Percentiles rank a stretch among this genome's conserved stretches.
These are phyloP conservation scores for Ambrosia artemisiifolia DNA, from an alignment of 129 eudicot species.

Conservation along the genomic window DNA sequence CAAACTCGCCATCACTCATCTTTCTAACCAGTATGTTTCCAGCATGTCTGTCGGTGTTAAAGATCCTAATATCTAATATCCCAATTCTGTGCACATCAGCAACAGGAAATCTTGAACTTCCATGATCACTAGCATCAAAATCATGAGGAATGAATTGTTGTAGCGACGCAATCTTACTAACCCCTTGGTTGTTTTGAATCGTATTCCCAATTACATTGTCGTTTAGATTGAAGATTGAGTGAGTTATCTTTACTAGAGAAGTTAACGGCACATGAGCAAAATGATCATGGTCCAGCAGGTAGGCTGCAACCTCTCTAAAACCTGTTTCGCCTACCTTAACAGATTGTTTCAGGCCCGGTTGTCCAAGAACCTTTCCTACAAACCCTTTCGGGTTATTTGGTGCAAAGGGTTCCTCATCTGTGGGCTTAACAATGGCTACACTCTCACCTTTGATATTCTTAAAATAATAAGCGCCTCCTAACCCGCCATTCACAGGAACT, in stretches of 20 bases:
- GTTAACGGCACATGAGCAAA: slow-evolving; percentile 79
- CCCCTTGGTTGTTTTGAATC: slow-evolving; percentile 39
- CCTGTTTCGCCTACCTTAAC: slow-evolving; percentile 83
- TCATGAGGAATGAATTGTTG: slow-evolving; percentile 72
- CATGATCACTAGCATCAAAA: slow-evolving; percentile 77
- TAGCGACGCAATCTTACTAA: slow-evolving; percentile 68
- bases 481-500: slow-evolving; percentile 59
- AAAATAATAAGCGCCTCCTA: slow-evolving; percentile 78
- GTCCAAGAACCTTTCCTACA: slow-evolving; percentile 74
- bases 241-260: slow-evolving; percentile 67
- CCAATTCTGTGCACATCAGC: slow-evolving; percentile 70
- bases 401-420: slow-evolving; percentile 89
- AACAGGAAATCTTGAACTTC: slow-evolving; percentile 64
- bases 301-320: slow-evolving; percentile 80
- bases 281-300: slow-evolving; percentile 63
- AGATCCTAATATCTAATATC: slow-evolving; percentile 62
- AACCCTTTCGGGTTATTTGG: slow-evolving; percentile 88
- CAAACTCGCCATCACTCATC: slow-evolving; percentile 44
- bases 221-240: slow-evolving; percentile 69
- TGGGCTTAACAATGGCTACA: slow-evolving; percentile 80
- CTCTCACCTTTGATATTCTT: slow-evolving; percentile 51
- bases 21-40: slow-evolving; percentile 69
- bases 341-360: slow-evolving; percentile 66
- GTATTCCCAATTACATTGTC: slow-evolving; percentile 52
- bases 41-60: slow-evolving; percentile 72